Conservation (phyloP, 352 stramenopile species). For the Globisporangium acanthophoron region DNA sequence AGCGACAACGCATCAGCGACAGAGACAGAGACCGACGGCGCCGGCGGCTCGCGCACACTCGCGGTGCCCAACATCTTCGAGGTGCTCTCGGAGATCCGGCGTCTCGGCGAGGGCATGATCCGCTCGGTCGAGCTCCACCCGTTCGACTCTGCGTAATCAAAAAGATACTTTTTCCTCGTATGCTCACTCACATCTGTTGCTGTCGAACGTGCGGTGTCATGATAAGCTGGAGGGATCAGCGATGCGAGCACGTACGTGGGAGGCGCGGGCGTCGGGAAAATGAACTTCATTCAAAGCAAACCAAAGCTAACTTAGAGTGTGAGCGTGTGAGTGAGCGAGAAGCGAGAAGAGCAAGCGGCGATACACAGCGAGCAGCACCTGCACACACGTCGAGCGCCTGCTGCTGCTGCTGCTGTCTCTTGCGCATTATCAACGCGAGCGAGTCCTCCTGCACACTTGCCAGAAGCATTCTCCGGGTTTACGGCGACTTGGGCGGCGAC, state of each 20-base stretch:
- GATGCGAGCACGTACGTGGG: too few species aligned
- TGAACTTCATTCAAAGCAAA: constrained; percentile 2
- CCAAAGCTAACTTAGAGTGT: neutral
- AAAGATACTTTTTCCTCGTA: neutral
- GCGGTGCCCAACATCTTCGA: constrained; percentile 77
- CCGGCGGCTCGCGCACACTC: constrained; percentile 21
- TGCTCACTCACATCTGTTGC: too few species aligned
- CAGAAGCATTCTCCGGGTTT: constrained; percentile 6
- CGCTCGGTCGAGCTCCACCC: constrained; percentile 43
- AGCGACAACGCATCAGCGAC: constrained; percentile 12
- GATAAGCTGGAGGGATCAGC: too few species aligned
- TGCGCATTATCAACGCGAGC: neutral
- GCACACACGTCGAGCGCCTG: too few species aligned
- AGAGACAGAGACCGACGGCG: constrained; percentile 6
- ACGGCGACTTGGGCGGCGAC: constrained; percentile 22
- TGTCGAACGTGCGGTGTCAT: neutral
- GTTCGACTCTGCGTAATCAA: constrained; percentile 18
- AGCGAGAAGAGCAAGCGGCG: neutral
- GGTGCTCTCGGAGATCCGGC: constrained; percentile 69
- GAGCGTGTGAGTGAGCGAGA: neutral
- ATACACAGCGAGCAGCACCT: too few species aligned
- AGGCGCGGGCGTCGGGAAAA: neutral
- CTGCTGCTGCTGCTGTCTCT: too few species aligned
- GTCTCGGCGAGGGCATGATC: constrained; percentile 60
- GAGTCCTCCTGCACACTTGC: constrained; percentile 6